A percentile compares a stretch with the other conserved stretches of the same genome.
phyloP scores from a whole-genome alignment of 2,329 filamentous ascomycete genomes.

The Botrytis fragariae region DNA sequence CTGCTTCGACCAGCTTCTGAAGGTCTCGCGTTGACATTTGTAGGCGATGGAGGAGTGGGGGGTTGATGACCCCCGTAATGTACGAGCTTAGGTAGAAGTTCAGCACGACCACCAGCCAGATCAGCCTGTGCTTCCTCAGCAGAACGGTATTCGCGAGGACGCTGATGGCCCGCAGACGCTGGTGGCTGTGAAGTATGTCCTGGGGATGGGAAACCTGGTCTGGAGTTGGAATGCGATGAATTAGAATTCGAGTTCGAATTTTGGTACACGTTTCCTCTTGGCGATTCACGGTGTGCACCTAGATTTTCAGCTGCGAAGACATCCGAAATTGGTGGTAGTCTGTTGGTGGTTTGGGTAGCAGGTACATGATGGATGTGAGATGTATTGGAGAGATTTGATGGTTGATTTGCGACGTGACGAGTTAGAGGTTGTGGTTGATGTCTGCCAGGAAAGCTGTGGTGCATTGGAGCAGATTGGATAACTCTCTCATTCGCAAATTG shows the following conservation, averaged over 20 bases:
- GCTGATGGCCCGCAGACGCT: constrained; percentile 54
- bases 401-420: constrained; percentile 75
- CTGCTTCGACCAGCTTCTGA: constrained; percentile 47
- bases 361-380: constrained; percentile 90
- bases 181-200: constrained; percentile 48
- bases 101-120: constrained; percentile 84
- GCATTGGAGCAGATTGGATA: constrained; percentile 91
- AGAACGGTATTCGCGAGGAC: constrained; percentile 85
- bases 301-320: constrained; percentile 82
- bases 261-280: constrained; percentile 29
- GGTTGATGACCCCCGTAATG: constrained; percentile 95
- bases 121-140: constrained; percentile 94
- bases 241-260: constrained; percentile 45
- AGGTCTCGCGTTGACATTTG: constrained; percentile 35
- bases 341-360: constrained; percentile 84
- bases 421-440: constrained; percentile 74
- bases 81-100: constrained; percentile 87
- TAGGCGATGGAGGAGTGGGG: constrained; percentile 70
- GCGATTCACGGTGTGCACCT: constrained; percentile 54
- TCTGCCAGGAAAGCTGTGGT: constrained; percentile 92
- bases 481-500: constrained; percentile 92
- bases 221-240: constrained; percentile 61
- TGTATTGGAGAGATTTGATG: constrained; percentile 76
- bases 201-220: constrained; percentile 73
- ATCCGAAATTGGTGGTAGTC: constrained; percentile 88